Conservation (phyloP, 2,329 filamentous ascomycete species). For the Laburnicola sp. region DNA sequence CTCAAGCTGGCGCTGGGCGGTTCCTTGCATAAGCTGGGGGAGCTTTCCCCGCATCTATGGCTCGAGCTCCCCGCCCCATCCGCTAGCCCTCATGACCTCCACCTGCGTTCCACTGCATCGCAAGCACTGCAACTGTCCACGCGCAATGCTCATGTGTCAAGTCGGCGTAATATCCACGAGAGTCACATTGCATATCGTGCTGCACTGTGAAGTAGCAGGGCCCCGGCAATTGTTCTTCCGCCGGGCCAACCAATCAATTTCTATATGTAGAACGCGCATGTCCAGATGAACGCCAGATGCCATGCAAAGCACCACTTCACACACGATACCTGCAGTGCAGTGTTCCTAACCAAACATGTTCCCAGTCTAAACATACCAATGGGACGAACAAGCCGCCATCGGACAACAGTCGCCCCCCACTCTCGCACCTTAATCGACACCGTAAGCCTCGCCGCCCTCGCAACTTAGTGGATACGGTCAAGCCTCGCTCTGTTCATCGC, state of each 20-base stretch:
- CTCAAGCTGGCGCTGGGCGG: constrained; percentile 12
- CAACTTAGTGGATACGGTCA: constrained; percentile 60
- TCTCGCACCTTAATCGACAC: too few relatives aligned
- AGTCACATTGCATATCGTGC: not conserved
- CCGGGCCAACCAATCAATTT: not conserved
- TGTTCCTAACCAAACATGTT: too few relatives aligned
- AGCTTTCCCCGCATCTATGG: constrained; percentile 32
- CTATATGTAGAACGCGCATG: not conserved
- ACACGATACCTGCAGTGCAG: too few relatives aligned
- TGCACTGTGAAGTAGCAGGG: not conserved
- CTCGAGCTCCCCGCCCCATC: constrained; percentile 10
- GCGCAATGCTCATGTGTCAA: not conserved
- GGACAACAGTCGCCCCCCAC: too few relatives aligned
- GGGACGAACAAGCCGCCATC: too few relatives aligned
- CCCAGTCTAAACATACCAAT: too few relatives aligned
- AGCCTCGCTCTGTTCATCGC: constrained; percentile 74
- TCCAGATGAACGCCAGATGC: too few relatives aligned
- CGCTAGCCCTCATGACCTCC: not conserved
- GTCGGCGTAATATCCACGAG: not conserved
- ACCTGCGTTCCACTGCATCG: not conserved
- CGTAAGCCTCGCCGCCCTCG: too few relatives aligned
- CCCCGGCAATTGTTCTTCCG: not conserved
- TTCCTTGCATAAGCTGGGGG: constrained; percentile 10
- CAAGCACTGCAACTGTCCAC: not conserved
- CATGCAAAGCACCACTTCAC: too few relatives aligned